Percentiles rank a stretch among this genome's conserved stretches.
Conservation (phyloP, 2,329 filamentous ascomycete species). For the Juglanconis oblonga region DNA sequence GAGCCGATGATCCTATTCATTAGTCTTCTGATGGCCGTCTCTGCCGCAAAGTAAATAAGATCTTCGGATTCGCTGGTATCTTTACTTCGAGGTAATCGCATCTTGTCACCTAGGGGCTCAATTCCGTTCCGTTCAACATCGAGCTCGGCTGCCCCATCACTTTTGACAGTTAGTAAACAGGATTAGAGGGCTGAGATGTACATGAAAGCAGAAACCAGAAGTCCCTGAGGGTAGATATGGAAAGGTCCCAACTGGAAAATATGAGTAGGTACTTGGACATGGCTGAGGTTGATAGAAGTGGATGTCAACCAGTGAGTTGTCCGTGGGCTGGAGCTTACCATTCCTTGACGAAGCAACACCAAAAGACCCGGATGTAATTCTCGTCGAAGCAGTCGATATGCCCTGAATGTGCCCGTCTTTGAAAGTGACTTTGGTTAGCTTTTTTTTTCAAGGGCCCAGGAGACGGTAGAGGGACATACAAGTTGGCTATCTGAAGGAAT, state of each 20-base stretch:
- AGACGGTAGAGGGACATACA: slow-evolving; percentile 22
- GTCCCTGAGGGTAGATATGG: too few species aligned
- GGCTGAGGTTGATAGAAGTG: background rate
- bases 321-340: slow-evolving; percentile 45
- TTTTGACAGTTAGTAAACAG: slow-evolving; percentile 28
- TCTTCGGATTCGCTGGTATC: slow-evolving; percentile 31
- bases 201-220: too few species aligned
- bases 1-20: slow-evolving; percentile 41
- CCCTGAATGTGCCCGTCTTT: slow-evolving; percentile 14
- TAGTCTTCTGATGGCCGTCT: slow-evolving; percentile 39
- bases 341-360: slow-evolving; percentile 71
- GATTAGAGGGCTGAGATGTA: background rate
- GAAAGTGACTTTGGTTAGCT: background rate
- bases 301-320: background rate
- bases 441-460: background rate
- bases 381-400: slow-evolving; percentile 32
- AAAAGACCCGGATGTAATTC: slow-evolving; percentile 58
- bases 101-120: slow-evolving; percentile 33
- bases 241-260: background rate
- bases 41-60: slow-evolving; percentile 38
- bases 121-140: slow-evolving; percentile 34
- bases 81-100: slow-evolving; percentile 32
- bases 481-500: slow-evolving; percentile 29
- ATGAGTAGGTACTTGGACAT: background rate
- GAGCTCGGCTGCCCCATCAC: slow-evolving; percentile 69